phyloP scores from a whole-genome alignment of 306 rosid species.

The Canavalia ensiformis region DNA sequence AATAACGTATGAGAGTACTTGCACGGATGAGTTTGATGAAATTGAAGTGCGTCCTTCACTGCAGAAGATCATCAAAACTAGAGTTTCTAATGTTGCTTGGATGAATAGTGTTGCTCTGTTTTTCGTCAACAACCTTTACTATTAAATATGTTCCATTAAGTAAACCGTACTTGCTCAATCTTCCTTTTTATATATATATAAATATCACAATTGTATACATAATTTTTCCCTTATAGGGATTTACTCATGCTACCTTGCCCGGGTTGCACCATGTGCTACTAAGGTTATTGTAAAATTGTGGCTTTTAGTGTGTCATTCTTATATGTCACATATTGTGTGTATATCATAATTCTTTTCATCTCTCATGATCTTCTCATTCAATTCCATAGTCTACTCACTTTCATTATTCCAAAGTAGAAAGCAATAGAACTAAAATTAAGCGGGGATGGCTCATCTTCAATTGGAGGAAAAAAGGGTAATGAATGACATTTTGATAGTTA shows the following conservation, averaged over 20 bases:
- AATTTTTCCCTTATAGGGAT: background rate
- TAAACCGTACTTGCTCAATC: background rate
- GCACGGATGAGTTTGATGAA: constrained; percentile 61
- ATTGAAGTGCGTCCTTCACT: constrained; percentile 29
- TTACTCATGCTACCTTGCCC: background rate
- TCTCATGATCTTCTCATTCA: no score
- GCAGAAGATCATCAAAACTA: constrained; percentile 41
- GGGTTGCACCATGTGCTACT: background rate
- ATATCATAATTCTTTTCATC: no score
- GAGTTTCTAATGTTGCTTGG: constrained; percentile 19
- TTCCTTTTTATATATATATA: background rate
- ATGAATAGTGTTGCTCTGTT: constrained; percentile 52
- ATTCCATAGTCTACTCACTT: no score
- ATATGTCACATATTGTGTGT: background rate
- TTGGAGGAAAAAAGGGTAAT: background rate
- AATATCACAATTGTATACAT: background rate
- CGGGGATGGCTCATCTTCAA: background rate
- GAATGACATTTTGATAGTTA: background rate
- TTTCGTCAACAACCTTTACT: constrained; percentile 42
- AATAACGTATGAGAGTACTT: constrained; percentile 52
- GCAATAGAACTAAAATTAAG: no score
- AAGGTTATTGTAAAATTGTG: constrained; percentile 16
- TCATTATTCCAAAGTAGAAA: no score
- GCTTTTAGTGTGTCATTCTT: constrained; percentile 25
- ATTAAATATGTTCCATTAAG: background rate